Conservation (phyloP, 495 filamentous ascomycete genomes). For the Mytilinidion resinicola region DNA sequence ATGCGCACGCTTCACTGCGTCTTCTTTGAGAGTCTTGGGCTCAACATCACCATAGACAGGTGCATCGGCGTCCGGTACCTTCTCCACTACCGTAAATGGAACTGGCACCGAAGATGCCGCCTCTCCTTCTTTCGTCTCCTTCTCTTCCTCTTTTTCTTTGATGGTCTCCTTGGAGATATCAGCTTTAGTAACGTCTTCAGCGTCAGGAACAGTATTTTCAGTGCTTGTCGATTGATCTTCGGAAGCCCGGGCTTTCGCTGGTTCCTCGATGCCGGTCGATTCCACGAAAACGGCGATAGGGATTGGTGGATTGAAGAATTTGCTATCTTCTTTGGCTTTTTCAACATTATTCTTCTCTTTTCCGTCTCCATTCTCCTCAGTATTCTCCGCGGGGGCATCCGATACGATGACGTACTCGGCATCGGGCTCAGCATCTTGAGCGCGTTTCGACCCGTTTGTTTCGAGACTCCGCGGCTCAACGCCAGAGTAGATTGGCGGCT, state of each 20-base stretch:
- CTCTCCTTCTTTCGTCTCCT: not conserved
- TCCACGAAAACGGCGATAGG: too few relatives aligned
- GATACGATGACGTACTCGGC: not conserved
- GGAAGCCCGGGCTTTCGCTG: not conserved
- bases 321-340: too few relatives aligned
- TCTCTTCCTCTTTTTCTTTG: not conserved
- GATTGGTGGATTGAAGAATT: too few relatives aligned
- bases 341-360: not conserved
- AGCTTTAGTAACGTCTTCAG: too few relatives aligned
- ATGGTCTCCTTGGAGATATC: not conserved
- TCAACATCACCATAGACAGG: slow-evolving; percentile 19
- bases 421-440: slow-evolving; percentile 24
- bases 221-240: not conserved
- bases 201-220: too few relatives aligned
- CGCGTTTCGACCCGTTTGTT: slow-evolving; percentile 10
- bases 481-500: slow-evolving; percentile 14
- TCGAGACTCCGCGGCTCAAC: slow-evolving; percentile 11
- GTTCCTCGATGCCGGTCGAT: too few relatives aligned
- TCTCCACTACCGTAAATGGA: slow-evolving; percentile 25
- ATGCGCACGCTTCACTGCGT: slow-evolving; percentile 13
- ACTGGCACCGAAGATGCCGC: slow-evolving; percentile 6
- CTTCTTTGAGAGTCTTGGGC: slow-evolving; percentile 12
- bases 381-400: not conserved
- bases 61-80: slow-evolving; percentile 14
- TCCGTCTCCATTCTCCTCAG: not conserved